Base-by-base conservation (phyloP, 805 yeast genomes). In the Candida chilensis region DNA sequence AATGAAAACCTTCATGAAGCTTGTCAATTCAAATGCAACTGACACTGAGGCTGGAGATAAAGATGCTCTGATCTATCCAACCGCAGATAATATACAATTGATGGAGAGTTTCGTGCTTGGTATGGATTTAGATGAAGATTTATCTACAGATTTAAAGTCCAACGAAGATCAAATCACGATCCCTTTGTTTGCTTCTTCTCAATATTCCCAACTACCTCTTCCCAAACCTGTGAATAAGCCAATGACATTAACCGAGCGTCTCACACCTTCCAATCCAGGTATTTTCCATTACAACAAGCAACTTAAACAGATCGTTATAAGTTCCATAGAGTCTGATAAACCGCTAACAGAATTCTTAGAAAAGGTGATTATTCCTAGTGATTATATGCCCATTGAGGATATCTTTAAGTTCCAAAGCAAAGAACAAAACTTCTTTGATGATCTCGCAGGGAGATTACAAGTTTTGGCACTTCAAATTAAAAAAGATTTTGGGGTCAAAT, bases 1-100 rank as follows among this genome's bases (percentile, higher is more conserved):
- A 39, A 59, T 74, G 11, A 73, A 87, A 3, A 62, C 60, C 16
- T 71, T 80, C 40, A 60, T 63, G 1, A 20, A 25, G 7, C 41
- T 60, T 17, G 32, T 48, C 2, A 34, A 31, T 7, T n/a, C 13
- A 12, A 22, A 22, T n/a, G 13, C 25, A 7, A 22, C 25, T 7
- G 13, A 15, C 12, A 15, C 15, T 6, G 13, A 22, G 12, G 25
- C 13, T n/a, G 6, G 11, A 7, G 25, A 22, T n/a, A 7, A 12
- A n/a, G 25, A 22, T 22, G 27, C n/a, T 12, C 29, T 17, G 4
- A 28, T 22, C 20, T 4, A 32, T 32, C 22, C 39, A 16, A 24
- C 28, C n/a, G 32, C 27, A 4, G 30, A 31, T 7, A 28, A 33
- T 5, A 43, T 47, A 24, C 29, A 32, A 15, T 39, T 50, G 14